Evolutionary conservation across 1,139 yeast genomes (phyloP).

Genomic region (Candida sojae): DNA sequence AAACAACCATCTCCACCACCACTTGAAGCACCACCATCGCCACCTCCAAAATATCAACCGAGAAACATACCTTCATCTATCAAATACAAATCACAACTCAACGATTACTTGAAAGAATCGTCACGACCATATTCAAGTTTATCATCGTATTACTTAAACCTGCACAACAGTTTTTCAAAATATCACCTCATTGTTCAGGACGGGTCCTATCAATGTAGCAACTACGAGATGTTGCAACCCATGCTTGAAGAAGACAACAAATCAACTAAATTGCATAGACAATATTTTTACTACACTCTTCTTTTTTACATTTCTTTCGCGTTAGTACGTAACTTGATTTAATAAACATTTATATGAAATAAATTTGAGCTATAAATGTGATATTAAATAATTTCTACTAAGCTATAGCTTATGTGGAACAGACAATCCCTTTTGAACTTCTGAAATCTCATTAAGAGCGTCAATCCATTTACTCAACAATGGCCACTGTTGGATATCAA

Average conservation of each 20-base stretch:
- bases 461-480: constrained; percentile 45
- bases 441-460: constrained; percentile 35
- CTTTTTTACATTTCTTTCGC: background rate
- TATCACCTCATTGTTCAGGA: background rate
- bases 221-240: background rate
- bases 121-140: constrained; percentile 2
- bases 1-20: background rate
- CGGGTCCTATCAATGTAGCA: constrained; percentile 1
- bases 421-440: constrained; percentile 31
- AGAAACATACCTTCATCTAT: constrained; percentile 1
- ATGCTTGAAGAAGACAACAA: background rate
- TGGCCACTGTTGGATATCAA: constrained; percentile 47
- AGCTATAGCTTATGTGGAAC: constrained; percentile 17
- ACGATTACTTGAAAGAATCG: constrained; percentile 5
- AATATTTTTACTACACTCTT: background rate
- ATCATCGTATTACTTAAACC: background rate
- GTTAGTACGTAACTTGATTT: background rate
- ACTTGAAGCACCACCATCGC: background rate
- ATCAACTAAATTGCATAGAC: background rate
- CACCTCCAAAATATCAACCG: background rate
- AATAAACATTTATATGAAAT: constrained; percentile 10
- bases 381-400: background rate
- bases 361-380: background rate
- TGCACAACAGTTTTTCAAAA: background rate
- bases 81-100: constrained; percentile 11